Conservation (phyloP, 495 filamentous ascomycete species). For the Tuber borchii region DNA sequence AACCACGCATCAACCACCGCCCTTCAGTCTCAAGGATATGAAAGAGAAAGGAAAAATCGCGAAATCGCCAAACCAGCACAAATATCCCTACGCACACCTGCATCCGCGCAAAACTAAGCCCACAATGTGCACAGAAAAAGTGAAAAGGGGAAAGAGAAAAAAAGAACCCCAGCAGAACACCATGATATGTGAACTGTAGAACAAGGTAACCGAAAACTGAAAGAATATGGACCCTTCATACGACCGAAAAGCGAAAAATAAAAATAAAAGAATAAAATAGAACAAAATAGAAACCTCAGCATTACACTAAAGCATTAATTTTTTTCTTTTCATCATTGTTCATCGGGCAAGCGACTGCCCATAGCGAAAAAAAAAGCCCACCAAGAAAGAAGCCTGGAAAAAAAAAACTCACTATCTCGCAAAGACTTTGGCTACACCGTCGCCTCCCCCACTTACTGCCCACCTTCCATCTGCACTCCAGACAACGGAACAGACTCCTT, state of each 20-base stretch:
- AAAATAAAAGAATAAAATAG: not conserved
- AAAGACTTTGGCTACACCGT: conserved; percentile 95
- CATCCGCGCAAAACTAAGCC: not conserved
- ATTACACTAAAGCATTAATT: not conserved
- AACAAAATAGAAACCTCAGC: not conserved
- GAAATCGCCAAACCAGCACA: not conserved
- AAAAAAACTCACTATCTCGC: conserved; percentile 48
- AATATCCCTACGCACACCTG: not conserved
- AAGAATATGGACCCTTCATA: conserved; percentile 4
- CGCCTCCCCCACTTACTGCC: conserved; percentile 93
- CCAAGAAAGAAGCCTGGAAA: not conserved
- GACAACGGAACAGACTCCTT: conserved; percentile 84
- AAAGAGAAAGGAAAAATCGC: not conserved
- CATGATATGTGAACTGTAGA: conserved; percentile 2
- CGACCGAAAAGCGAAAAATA: not conserved
- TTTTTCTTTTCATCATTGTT: not conserved
- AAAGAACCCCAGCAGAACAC: conserved; percentile 2
- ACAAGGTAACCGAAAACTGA: not conserved
- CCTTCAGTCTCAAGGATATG: not conserved
- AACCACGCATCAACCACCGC: not conserved
- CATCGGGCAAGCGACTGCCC: not conserved
- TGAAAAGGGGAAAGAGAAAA: not conserved
- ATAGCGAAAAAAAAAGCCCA: not conserved
- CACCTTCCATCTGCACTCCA: conserved; percentile 92
- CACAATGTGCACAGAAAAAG: not conserved